Evolutionary conservation across 768 basidiomycete genomes (phyloP).

Genomic region (Stropharia rugosoannulata): DNA sequence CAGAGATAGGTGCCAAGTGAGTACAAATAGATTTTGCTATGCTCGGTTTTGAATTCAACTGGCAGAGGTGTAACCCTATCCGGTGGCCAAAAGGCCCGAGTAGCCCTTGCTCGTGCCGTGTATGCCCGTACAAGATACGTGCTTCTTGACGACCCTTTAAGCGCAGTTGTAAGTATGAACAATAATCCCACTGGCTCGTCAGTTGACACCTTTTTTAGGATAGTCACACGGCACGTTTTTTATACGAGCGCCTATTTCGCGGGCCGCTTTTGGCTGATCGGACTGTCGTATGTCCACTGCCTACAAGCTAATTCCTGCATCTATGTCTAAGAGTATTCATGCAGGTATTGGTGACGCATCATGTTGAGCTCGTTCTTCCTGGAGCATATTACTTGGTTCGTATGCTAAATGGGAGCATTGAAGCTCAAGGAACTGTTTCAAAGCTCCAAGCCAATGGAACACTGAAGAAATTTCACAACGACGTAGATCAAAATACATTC

Average conservation of each 20-base stretch:
- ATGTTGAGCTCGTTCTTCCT: slow-evolving; percentile 79
- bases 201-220: slow-evolving; percentile 17
- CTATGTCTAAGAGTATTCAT: not conserved
- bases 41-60: not conserved
- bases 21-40: not conserved
- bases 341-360: slow-evolving; percentile 77
- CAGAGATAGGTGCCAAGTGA: slow-evolving; percentile 76
- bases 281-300: slow-evolving; percentile 25
- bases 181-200: not conserved
- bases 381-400: slow-evolving; percentile 72
- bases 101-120: slow-evolving; percentile 81
- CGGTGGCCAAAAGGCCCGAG: slow-evolving; percentile 84
- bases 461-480: slow-evolving; percentile 21
- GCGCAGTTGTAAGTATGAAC: slow-evolving; percentile 63
- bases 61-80: slow-evolving; percentile 69
- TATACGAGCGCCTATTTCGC: slow-evolving; percentile 30
- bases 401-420: slow-evolving; percentile 81
- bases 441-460: slow-evolving; percentile 58
- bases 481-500: slow-evolving; percentile 45
- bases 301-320: not conserved
- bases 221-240: slow-evolving; percentile 32
- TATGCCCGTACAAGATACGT: slow-evolving; percentile 72
- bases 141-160: slow-evolving; percentile 79
- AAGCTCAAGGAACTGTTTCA: slow-evolving; percentile 66
- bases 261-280: slow-evolving; percentile 31